Conservation (phyloP, 495 filamentous ascomycete species). For the Polyplosphaeria fusca region DNA sequence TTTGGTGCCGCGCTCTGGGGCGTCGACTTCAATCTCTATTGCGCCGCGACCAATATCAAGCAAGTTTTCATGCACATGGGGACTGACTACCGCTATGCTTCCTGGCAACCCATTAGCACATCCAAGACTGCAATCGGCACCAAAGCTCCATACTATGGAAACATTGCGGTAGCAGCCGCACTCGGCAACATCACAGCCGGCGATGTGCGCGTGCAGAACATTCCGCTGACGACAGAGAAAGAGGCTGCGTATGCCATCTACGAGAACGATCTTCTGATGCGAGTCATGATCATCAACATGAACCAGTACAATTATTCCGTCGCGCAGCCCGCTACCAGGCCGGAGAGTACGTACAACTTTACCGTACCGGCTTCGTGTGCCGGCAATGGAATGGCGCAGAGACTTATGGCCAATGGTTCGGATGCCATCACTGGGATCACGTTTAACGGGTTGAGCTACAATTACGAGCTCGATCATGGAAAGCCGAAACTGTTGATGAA, state of each 20-base stretch:
- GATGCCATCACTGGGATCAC: conserved; percentile 61
- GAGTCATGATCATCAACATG: conserved; percentile 60
- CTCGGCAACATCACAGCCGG: conserved; percentile 44
- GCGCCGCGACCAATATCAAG: conserved; percentile 55
- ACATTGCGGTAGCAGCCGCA: conserved; percentile 57
- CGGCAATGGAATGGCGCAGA: conserved; percentile 41
- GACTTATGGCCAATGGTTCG: conserved; percentile 60
- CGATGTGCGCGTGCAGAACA: conserved; percentile 43
- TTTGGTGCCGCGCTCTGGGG: conserved; percentile 72
- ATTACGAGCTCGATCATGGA: conserved; percentile 57
- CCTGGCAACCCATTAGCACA: conserved; percentile 61
- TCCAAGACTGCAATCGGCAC: conserved; percentile 54
- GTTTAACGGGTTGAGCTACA: conserved; percentile 63
- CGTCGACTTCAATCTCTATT: conserved; percentile 62
- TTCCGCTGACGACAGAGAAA: conserved; percentile 45
- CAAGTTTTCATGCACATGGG: conserved; percentile 67
- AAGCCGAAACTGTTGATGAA: conserved; percentile 55
- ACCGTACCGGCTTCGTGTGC: conserved; percentile 35
- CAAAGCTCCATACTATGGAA: conserved; percentile 66
- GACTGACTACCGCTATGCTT: conserved; percentile 57
- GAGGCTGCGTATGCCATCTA: conserved; percentile 62
- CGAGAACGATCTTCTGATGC: conserved; percentile 43
- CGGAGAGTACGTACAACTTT: conserved; percentile 49
- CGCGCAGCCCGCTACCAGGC: conserved; percentile 35
- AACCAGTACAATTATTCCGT: conserved; percentile 57